Percentiles rank a stretch among this genome's conserved stretches.
These are phyloP conservation scores for Clarireedia hainanense DNA, from an alignment of 2,329 filamentous ascomycete species.

Conservation along the genomic window DNA sequence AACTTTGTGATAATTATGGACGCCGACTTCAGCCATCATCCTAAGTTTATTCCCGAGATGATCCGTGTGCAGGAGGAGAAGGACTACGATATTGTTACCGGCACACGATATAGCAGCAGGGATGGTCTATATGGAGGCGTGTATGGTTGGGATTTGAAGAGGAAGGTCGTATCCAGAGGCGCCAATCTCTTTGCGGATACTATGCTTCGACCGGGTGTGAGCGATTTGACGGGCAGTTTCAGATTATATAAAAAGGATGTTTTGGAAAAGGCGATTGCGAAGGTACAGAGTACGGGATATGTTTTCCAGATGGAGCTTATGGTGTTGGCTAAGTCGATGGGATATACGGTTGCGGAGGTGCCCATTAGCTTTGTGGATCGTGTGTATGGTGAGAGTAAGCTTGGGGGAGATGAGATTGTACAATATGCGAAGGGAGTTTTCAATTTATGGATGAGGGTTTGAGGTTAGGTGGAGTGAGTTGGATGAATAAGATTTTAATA, in stretches of 20 bases:
- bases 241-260: constrained; percentile 88
- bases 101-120: constrained; percentile 79
- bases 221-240: constrained; percentile 92
- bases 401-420: constrained; percentile 91
- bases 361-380: constrained; percentile 95
- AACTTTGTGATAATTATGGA: constrained; percentile 99
- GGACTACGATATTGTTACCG: constrained; percentile 94
- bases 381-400: constrained; percentile 89
- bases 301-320: constrained; percentile 99
- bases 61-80: constrained; percentile 68
- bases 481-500: too few relatives aligned
- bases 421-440: constrained; percentile 88
- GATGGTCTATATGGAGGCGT: constrained; percentile 59
- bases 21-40: constrained; percentile 97
- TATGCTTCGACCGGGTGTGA: constrained; percentile 84
- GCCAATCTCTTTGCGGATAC: constrained; percentile 96
- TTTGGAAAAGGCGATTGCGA: constrained; percentile 80
- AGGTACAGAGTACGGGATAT: constrained; percentile 93
- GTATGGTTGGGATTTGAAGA: constrained; percentile 93
- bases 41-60: constrained; percentile 97
- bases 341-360: constrained; percentile 87
- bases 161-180: constrained; percentile 74
- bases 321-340: constrained; percentile 94
- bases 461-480: constrained; percentile 11
- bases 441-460: constrained; percentile 71